Conservation (phyloP, 257 asterid species). For the Scutellaria baicalensis region DNA sequence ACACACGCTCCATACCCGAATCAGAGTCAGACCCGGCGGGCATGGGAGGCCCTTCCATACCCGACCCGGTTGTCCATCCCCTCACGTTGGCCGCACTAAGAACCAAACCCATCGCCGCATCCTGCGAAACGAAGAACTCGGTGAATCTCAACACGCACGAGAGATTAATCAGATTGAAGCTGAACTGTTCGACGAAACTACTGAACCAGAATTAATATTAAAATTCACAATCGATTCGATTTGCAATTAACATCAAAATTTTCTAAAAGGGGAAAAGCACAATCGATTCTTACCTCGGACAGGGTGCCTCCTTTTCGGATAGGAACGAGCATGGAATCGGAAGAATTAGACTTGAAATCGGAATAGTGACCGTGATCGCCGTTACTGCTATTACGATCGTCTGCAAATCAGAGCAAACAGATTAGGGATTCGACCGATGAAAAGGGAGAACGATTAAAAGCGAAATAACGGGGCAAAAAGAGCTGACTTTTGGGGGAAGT, state of each 20-base stretch:
- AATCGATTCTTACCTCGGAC: constrained; percentile 38
- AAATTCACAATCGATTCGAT: too few species aligned
- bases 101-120: constrained; percentile 88
- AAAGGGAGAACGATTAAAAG: neutral
- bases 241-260: too few species aligned
- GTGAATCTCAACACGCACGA: too few species aligned
- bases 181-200: neutral
- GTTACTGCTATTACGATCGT: constrained; percentile 26
- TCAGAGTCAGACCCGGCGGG: constrained; percentile 54
- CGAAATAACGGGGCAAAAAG: neutral
- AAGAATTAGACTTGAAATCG: constrained; percentile 44
- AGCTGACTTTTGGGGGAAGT: constrained; percentile 50
- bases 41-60: constrained; percentile 82
- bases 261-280: neutral
- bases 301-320: constrained; percentile 34
- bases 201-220: neutral
- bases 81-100: constrained; percentile 73
- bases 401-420: constrained; percentile 7
- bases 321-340: constrained; percentile 40
- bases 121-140: constrained; percentile 29
- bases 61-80: constrained; percentile 96
- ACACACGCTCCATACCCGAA: constrained; percentile 33
- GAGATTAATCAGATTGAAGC: neutral
- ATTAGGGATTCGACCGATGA: neutral
- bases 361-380: constrained; percentile 26